phyloP scores from a whole-genome alignment of 768 basidiomycete species.

The Trametes cubensis region DNA sequence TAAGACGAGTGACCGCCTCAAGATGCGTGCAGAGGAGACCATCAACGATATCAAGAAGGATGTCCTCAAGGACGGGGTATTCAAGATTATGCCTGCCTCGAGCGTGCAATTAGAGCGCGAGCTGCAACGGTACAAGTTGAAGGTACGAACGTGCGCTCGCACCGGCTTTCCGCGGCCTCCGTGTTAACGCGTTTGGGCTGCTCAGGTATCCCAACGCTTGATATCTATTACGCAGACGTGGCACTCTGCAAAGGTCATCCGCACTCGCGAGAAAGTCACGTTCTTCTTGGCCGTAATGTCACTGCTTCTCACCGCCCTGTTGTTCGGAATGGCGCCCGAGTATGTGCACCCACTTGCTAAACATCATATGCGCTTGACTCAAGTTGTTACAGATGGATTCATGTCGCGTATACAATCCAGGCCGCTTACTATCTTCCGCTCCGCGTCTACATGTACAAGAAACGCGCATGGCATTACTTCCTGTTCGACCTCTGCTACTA shows the following conservation, averaged over 20 bases:
- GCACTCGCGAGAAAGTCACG: constrained; percentile 81
- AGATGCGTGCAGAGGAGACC: constrained; percentile 78
- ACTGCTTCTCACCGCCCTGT: constrained; percentile 77
- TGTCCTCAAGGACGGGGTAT: constrained; percentile 32
- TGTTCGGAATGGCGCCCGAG: constrained; percentile 89
- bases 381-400: constrained; percentile 67
- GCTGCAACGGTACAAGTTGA: constrained; percentile 82
- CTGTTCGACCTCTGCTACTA: constrained; percentile 93
- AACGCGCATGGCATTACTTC: constrained; percentile 93
- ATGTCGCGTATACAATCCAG: constrained; percentile 82
- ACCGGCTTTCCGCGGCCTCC: background rate
- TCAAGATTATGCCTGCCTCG: constrained; percentile 62
- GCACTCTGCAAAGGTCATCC: constrained; percentile 89
- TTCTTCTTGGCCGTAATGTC: constrained; percentile 96
- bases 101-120: constrained; percentile 84
- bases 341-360: constrained; percentile 42
- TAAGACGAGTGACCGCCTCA: constrained; percentile 84
- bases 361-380: background rate
- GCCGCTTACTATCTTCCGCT: constrained; percentile 78
- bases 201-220: constrained; percentile 81
- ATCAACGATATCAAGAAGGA: constrained; percentile 51
- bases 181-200: background rate
- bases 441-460: constrained; percentile 87
- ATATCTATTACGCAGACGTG: constrained; percentile 78
- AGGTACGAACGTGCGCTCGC: constrained; percentile 44